Evolutionary conservation across 805 yeast genomes (phyloP).

Genomic region (Candida stauntonica): DNA sequence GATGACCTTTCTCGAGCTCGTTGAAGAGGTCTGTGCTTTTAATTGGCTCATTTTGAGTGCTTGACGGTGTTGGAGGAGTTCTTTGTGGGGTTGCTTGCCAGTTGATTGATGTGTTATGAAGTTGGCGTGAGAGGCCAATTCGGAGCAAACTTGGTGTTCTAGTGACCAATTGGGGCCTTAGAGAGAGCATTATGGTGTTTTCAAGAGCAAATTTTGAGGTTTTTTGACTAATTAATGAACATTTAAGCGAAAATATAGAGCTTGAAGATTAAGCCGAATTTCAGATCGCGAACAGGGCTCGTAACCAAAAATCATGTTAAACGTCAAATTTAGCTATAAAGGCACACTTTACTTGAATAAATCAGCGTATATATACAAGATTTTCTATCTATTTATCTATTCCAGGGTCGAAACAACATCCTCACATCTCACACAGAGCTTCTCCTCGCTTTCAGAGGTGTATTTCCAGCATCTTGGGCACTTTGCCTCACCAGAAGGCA

Average conservation of each 20-base stretch:
- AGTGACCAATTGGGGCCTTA: too few species aligned
- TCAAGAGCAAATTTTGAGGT: too few species aligned
- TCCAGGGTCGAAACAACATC: slow-evolving; percentile 25
- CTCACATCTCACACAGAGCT: slow-evolving; percentile 65
- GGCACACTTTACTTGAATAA: neutral
- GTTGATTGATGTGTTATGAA: neutral
- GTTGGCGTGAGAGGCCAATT: slow-evolving; percentile 1
- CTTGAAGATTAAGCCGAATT: too few species aligned
- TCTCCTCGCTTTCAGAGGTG: slow-evolving; percentile 45
- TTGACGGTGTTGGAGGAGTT: too few species aligned
- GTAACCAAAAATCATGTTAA: too few species aligned
- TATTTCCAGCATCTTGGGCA: slow-evolving; percentile 97
- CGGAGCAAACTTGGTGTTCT: too few species aligned
- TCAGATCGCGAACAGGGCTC: neutral
- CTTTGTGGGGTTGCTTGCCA: slow-evolving; percentile 1
- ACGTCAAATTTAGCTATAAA: neutral
- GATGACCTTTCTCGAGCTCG: slow-evolving; percentile 13
- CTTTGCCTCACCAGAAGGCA: slow-evolving; percentile 46
- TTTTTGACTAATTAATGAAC: too few species aligned
- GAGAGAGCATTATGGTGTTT: too few species aligned
- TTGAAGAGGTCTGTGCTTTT: slow-evolving; percentile 14
- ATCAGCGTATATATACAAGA: neutral
- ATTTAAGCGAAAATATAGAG: too few species aligned
- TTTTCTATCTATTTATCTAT: slow-evolving; percentile 1
- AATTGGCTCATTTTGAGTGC: too few species aligned